phyloP scores from a whole-genome alignment of 352 stramenopile genomes.

The Phytophthora rubi region DNA sequence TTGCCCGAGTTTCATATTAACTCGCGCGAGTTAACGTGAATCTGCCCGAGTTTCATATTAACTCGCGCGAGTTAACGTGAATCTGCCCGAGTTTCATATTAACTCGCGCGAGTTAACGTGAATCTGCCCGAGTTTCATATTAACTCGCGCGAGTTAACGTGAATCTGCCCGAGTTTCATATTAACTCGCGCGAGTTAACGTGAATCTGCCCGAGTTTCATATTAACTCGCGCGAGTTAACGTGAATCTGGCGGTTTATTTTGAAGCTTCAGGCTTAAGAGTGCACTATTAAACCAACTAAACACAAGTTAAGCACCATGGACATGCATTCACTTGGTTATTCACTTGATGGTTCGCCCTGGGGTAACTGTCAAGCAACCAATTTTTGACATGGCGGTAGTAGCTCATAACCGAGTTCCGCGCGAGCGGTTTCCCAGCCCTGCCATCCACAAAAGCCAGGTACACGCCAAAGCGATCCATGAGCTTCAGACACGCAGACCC shows the following conservation, averaged over 20 bases:
- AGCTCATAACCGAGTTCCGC: constrained; percentile 21
- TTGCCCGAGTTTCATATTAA: too few relatives aligned
- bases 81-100: neutral
- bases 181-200: too few relatives aligned
- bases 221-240: neutral
- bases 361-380: constrained; percentile 25
- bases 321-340: neutral
- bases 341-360: neutral
- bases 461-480: constrained; percentile 17
- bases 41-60: neutral
- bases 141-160: too few relatives aligned
- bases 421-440: neutral
- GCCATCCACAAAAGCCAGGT: constrained; percentile 14
- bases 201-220: too few relatives aligned
- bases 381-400: constrained; percentile 29
- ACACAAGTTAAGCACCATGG: neutral
- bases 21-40: too few relatives aligned
- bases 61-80: neutral
- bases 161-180: too few relatives aligned
- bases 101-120: neutral
- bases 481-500: constrained; percentile 19
- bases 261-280: neutral
- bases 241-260: neutral
- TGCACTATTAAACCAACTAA: neutral
- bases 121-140: neutral